Conservation (phyloP, 2,329 filamentous ascomycete genomes). For the Gyromitra esculenta region DNA sequence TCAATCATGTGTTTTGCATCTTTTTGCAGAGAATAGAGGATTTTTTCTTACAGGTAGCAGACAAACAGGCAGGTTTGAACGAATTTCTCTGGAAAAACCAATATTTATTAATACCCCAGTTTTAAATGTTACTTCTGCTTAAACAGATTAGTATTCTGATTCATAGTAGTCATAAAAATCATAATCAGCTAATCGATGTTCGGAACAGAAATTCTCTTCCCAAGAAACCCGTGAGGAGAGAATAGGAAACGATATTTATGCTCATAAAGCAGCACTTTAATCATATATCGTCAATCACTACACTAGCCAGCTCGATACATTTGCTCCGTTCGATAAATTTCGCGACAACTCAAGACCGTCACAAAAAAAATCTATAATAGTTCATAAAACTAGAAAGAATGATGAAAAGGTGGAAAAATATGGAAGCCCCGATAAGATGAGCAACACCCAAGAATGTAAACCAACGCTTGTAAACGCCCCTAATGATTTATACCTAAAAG, state of each 20-base stretch:
- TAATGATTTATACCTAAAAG: neutral
- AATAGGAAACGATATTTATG: neutral
- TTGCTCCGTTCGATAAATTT: conserved; percentile 1
- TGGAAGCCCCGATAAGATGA: neutral
- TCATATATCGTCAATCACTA: neutral
- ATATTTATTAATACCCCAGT: neutral
- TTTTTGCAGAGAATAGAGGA: neutral
- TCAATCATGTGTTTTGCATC: conserved; percentile 2
- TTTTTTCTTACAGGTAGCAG: neutral
- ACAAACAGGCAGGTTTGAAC: neutral
- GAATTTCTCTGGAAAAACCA: neutral
- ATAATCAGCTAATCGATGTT: neutral
- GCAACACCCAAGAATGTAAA: conserved; percentile 2
- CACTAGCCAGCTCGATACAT: neutral
- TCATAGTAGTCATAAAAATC: neutral
- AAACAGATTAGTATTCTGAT: neutral
- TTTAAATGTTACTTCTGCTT: neutral
- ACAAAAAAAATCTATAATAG: conserved; percentile 10
- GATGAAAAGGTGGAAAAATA: conserved; percentile 3
- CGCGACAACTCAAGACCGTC: neutral
- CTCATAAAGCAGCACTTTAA: neutral
- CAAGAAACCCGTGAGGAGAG: neutral
- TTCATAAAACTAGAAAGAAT: neutral
- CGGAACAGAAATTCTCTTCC: neutral
- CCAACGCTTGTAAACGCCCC: conserved; percentile 21